phyloP scores from a whole-genome alignment of 768 basidiomycete species.

The Fomitopsis pulvina region DNA sequence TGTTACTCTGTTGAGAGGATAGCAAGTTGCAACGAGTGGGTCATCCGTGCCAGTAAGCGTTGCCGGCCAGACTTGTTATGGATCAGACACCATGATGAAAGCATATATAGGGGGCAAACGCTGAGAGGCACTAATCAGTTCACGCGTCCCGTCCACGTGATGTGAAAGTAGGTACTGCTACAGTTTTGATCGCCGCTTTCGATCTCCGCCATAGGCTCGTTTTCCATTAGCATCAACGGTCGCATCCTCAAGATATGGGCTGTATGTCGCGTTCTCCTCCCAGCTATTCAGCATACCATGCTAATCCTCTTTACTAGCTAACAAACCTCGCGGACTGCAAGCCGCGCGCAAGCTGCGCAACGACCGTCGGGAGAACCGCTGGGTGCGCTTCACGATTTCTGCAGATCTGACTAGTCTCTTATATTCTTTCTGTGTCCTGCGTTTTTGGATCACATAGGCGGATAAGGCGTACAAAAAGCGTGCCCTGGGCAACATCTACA shows the following conservation, averaged over 20 bases:
- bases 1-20: too few species aligned
- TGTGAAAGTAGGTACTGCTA: conserved; percentile 31
- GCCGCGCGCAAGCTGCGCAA: conserved; percentile 98
- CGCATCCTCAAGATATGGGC: conserved; percentile 67
- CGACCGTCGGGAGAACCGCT: conserved; percentile 91
- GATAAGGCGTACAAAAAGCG: conserved; percentile 99
- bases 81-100: too few species aligned
- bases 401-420: neutral
- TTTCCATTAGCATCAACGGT: conserved; percentile 34
- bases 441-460: conserved; percentile 46
- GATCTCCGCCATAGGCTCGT: conserved; percentile 19
- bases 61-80: too few species aligned
- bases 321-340: conserved; percentile 99
- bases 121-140: neutral
- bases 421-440: neutral
- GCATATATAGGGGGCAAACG: too few species aligned
- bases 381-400: conserved; percentile 48
- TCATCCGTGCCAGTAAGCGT: too few species aligned
- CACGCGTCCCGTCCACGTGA: conserved; percentile 15
- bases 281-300: conserved; percentile 7
- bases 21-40: too few species aligned
- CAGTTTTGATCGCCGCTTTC: conserved; percentile 23
- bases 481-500: conserved; percentile 98
- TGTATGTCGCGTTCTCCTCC: conserved; percentile 47
- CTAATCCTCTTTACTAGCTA: conserved; percentile 46